Evolutionary conservation across 2,329 filamentous ascomycete genomes (phyloP).

Genomic region (Fusarium sarcochroum): DNA sequence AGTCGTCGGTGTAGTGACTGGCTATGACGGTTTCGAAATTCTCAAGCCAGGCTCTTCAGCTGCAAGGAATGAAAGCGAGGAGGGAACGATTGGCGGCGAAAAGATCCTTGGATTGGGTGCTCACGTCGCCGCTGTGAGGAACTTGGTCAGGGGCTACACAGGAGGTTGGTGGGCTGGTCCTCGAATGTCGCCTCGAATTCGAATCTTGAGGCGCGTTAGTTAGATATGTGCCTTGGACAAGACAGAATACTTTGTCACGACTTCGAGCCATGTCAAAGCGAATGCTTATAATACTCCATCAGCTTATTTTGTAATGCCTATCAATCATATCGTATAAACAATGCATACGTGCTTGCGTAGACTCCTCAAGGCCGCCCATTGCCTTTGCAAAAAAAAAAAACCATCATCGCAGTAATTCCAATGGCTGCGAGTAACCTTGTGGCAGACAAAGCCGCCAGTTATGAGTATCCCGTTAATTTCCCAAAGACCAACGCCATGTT

Average conservation of each 20-base stretch:
- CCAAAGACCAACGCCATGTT: slow-evolving; percentile 46
- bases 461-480: slow-evolving; percentile 31
- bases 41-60: slow-evolving; percentile 61
- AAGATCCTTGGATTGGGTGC: slow-evolving; percentile 63
- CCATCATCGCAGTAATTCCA: slow-evolving; percentile 21
- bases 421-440: slow-evolving; percentile 20
- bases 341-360: slow-evolving; percentile 33
- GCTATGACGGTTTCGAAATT: slow-evolving; percentile 71
- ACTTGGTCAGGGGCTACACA: slow-evolving; percentile 61
- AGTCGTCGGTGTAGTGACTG: slow-evolving; percentile 68
- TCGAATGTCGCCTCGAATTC: slow-evolving; percentile 69
- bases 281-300: slow-evolving; percentile 29
- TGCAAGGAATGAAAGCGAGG: slow-evolving; percentile 9
- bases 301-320: slow-evolving; percentile 35
- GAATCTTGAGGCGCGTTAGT: slow-evolving; percentile 59
- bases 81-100: slow-evolving; percentile 27
- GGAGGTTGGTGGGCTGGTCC: slow-evolving; percentile 77
- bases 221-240: background rate
- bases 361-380: slow-evolving; percentile 34
- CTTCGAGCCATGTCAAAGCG: background rate
- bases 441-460: slow-evolving; percentile 15
- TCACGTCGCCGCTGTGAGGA: slow-evolving; percentile 56
- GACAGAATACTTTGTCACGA: background rate
- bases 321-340: slow-evolving; percentile 37
- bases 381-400: slow-evolving; percentile 23